Conservation (phyloP, 176 grass and related monocot genomes). For the Tillandsia fasciculata region DNA sequence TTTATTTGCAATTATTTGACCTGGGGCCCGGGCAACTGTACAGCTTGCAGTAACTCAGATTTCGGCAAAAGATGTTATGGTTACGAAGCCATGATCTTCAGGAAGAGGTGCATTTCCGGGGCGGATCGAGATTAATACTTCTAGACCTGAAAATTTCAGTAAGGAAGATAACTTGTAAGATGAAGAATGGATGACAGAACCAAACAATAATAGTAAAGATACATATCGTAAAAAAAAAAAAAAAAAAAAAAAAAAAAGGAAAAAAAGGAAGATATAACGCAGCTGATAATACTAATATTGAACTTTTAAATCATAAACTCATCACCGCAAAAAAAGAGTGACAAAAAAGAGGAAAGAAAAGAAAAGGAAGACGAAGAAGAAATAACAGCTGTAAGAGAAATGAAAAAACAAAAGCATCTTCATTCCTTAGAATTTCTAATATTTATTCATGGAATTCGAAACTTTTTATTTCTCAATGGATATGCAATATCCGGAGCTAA, state of each 20-base stretch:
- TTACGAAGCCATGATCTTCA: constrained; percentile 54
- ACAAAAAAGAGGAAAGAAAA: too few species aligned
- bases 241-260: background rate
- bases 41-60: constrained; percentile 20
- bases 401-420: too few species aligned
- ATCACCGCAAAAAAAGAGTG: too few species aligned
- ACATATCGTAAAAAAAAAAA: background rate
- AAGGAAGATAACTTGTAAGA: constrained; percentile 5
- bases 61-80: constrained; percentile 57
- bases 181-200: background rate
- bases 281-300: background rate
- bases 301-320: too few species aligned
- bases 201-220: constrained; percentile 5
- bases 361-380: too few species aligned
- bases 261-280: background rate
- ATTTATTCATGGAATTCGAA: too few species aligned
- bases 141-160: constrained; percentile 39
- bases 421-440: too few species aligned
- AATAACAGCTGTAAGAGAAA: too few species aligned
- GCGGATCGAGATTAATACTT: constrained; percentile 66
- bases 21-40: background rate
- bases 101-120: constrained; percentile 60
- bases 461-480: too few species aligned
- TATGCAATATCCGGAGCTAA: too few species aligned
- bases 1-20: background rate